phyloP scores from a whole-genome alignment of 768 basidiomycete species.

The Goffeauzyma gilvescens region DNA sequence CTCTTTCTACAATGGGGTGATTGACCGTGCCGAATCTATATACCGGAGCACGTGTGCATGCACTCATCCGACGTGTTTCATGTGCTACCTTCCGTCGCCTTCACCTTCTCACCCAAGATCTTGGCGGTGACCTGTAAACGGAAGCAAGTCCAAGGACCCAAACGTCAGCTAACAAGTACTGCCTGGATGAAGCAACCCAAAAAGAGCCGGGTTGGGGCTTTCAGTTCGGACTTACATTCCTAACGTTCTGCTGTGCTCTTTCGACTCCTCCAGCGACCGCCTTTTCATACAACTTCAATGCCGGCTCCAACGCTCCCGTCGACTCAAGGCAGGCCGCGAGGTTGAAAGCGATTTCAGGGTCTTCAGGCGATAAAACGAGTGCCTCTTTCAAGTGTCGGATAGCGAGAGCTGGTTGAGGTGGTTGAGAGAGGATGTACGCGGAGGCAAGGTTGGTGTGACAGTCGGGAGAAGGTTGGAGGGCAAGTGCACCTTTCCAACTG shows the following conservation, averaged over 20 bases:
- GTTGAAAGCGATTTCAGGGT: slow-evolving; percentile 32
- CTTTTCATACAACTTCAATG: slow-evolving; percentile 29
- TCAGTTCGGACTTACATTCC: slow-evolving; percentile 26
- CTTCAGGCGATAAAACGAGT: slow-evolving; percentile 25
- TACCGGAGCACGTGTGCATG: no score
- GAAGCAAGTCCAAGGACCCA: no score
- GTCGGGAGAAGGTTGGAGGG: slow-evolving; percentile 2
- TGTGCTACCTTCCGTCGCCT: no score
- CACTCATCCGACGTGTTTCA: no score
- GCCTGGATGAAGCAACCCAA: no score
- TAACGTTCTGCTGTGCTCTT: slow-evolving; percentile 30
- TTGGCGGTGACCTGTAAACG: no score
- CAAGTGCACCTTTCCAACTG: slow-evolving; percentile 25
- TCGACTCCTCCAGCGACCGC: slow-evolving; percentile 30
- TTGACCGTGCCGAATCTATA: no score
- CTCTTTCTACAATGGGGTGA: no score
- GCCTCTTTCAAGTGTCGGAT: slow-evolving; percentile 31
- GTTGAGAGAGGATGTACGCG: slow-evolving; percentile 31
- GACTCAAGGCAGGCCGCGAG: slow-evolving; percentile 30
- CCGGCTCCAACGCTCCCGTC: slow-evolving; percentile 29
- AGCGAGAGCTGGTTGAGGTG: slow-evolving; percentile 31
- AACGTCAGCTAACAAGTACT: neutral
- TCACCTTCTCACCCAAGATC: no score
- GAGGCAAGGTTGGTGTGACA: slow-evolving; percentile 26
- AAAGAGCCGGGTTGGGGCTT: no score